These are phyloP conservation scores for Fonsecaea pedrosoi DNA, from an alignment of 2,329 filamentous ascomycete species.

Conservation along the genomic window DNA sequence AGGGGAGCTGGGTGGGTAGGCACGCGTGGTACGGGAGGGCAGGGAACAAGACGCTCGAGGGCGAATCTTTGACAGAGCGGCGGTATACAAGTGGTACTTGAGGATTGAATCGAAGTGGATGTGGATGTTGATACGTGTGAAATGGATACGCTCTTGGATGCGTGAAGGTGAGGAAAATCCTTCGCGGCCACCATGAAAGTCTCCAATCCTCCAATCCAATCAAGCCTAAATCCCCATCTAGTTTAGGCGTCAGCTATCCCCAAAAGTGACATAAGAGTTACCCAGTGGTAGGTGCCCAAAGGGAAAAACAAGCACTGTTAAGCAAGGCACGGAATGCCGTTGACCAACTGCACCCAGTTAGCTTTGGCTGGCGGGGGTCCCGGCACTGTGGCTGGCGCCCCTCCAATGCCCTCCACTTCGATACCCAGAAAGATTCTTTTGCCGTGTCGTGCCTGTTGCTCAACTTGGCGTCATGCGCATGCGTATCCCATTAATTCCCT, in stretches of 20 bases:
- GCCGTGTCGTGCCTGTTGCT: not conserved
- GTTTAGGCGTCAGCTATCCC: not conserved
- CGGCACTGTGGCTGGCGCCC: constrained; percentile 2
- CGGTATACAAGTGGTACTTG: not conserved
- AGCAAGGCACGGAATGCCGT: not conserved
- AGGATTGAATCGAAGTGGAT: not conserved
- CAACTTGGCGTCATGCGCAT: constrained; percentile 4
- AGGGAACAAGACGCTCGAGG: not conserved
- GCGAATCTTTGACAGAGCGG: not conserved
- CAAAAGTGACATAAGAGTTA: not conserved
- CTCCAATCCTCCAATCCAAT: too few species aligned
- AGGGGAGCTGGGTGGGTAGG: not conserved
- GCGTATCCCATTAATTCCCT: not conserved
- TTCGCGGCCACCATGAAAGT: not conserved
- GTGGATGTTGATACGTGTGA: not conserved
- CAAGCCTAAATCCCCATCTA: too few species aligned
- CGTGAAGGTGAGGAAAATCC: not conserved
- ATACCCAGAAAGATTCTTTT: not conserved
- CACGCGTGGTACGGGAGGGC: not conserved
- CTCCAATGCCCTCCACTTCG: not conserved
- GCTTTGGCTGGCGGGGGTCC: constrained; percentile 1
- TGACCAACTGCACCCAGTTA: constrained; percentile 1
- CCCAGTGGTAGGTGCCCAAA: not conserved
- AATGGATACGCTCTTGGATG: too few species aligned
- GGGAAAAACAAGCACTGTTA: not conserved